A percentile compares a stretch with the other conserved stretches of the same genome.
phyloP scores from a whole-genome alignment of 108 stramenopile genomes.

The Aurantiochytrium sp. region DNA sequence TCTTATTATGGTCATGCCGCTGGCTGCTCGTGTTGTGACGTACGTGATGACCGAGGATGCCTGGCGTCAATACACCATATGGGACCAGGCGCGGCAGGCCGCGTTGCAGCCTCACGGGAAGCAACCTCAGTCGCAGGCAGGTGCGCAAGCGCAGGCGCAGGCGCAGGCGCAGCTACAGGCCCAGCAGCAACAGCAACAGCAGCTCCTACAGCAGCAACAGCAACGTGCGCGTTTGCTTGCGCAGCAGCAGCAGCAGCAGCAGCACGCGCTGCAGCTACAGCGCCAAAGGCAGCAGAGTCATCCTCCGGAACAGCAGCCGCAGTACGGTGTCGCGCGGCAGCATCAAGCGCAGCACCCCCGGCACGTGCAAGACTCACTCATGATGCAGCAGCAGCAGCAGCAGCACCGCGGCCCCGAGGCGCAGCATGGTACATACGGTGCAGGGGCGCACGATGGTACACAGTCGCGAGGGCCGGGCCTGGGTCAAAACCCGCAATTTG shows the following conservation, averaged over 20 bases:
- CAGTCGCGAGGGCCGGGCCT: no score
- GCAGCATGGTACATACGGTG: no score
- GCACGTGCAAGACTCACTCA: no score
- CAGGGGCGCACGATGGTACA: no score
- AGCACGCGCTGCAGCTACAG: not conserved
- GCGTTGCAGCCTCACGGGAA: not conserved
- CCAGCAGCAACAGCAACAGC: not conserved
- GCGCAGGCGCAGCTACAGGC: not conserved
- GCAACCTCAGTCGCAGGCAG: not conserved
- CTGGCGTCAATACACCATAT: not conserved
- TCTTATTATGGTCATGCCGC: not conserved
- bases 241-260: not conserved
- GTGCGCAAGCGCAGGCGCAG: not conserved
- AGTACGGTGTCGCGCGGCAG: no score
- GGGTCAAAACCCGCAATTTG: no score
- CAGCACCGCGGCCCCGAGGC: no score
- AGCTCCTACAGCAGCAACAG: not conserved
- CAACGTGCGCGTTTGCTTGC: not conserved
- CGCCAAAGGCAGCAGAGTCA: no score
- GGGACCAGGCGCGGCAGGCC: not conserved
- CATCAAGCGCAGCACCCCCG: no score
- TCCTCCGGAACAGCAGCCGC: no score
- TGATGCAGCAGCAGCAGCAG: no score
- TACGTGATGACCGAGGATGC: constrained; percentile 23
- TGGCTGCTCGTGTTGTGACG: not conserved